A percentile compares a stretch with the other conserved stretches of the same genome.
phyloP scores from a whole-genome alignment of 768 basidiomycete genomes.

The Boletus pseudo-olivaceus region DNA sequence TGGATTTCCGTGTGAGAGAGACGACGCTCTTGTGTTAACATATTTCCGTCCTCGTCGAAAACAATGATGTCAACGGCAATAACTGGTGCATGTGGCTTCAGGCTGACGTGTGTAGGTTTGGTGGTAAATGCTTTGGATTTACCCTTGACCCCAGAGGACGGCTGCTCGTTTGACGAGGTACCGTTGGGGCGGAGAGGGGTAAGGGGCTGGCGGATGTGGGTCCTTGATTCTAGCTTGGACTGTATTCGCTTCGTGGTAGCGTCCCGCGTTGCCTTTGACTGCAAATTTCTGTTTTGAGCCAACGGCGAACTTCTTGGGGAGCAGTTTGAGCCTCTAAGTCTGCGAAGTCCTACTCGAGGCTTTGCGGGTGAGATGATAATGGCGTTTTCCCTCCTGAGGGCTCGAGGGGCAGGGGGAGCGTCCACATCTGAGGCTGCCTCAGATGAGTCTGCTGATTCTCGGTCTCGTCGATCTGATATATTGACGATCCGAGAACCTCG shows the following conservation, averaged over 20 bases:
- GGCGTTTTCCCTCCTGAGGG: conserved; percentile 22
- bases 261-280: conserved; percentile 13
- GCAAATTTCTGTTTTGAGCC: conserved; percentile 27
- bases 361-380: conserved; percentile 23
- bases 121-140: conserved; percentile 18
- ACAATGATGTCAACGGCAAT: conserved; percentile 67
- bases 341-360: conserved; percentile 8
- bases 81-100: conserved; percentile 44
- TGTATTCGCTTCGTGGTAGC: conserved; percentile 13
- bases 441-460: conserved; percentile 31
- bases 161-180: conserved; percentile 35
- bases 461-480: conserved; percentile 34
- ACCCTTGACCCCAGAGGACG: conserved; percentile 19
- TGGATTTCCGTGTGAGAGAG: conserved; percentile 46
- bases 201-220: conserved; percentile 38
- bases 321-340: conserved; percentile 5
- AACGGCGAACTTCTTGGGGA: conserved; percentile 21
- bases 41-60: conserved; percentile 57
- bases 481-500: conserved; percentile 59
- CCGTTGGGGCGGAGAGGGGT: conserved; percentile 38
- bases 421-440: conserved; percentile 36
- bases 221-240: conserved; percentile 14
- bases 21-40: conserved; percentile 58
- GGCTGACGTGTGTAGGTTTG: conserved; percentile 21
- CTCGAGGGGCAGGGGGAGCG: conserved; percentile 7